Base-by-base conservation (phyloP, 2,329 filamentous ascomycete genomes). In the Penicillium corylophilum region DNA sequence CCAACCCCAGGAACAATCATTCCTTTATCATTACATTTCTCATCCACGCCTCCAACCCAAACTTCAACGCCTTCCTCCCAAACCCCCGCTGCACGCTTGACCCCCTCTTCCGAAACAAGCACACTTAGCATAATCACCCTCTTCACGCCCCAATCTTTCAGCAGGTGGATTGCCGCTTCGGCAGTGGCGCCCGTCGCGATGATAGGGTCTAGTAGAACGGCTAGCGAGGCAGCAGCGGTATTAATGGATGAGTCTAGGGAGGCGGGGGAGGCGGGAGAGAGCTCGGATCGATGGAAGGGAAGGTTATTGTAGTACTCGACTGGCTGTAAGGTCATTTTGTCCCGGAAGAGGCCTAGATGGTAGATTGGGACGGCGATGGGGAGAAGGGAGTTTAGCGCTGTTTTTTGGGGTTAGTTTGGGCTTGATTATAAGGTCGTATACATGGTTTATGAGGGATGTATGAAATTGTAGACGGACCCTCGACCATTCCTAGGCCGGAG, bases 281-380 rank as follows among this genome's bases (percentile, higher is more conserved):
- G 57, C 16, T 64, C 55, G 33, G 56, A 67, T 49, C 63, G 77
- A 35, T 78, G 74, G 89, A 87, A 63, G 31, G 91, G 91, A 16
- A 96, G 86, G 73, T 96, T 96, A 80, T 96, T 96, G 82, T 96
- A 96, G 81, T 96, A 96, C 75, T 96, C 92, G 52, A 96, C 92
- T 3, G 93, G 91, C 64, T 90, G 85, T 47, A 96, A 86, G 29
- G 89, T 91, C 47, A 84, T 84, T 50, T 88, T 90, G 70, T 96
- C 92, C 66, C 93, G 90, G 80, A 93, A 97, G 67, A 97, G 87
- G 60, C 94, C 93, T 7, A 97, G 87, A 71, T 97, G 93, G 77
- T 97, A 91, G 58, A 96, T 83, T 6, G 91, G 87, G 28, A 93
- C 88, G 13, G 90, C 82, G 33, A 74, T 69, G 16, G 93, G 92